A percentile compares a stretch with the other conserved stretches of the same genome.
Evolutionary conservation across 163 green algal species (phyloP).

Genomic region (Trebouxia gelatinosa): DNA sequence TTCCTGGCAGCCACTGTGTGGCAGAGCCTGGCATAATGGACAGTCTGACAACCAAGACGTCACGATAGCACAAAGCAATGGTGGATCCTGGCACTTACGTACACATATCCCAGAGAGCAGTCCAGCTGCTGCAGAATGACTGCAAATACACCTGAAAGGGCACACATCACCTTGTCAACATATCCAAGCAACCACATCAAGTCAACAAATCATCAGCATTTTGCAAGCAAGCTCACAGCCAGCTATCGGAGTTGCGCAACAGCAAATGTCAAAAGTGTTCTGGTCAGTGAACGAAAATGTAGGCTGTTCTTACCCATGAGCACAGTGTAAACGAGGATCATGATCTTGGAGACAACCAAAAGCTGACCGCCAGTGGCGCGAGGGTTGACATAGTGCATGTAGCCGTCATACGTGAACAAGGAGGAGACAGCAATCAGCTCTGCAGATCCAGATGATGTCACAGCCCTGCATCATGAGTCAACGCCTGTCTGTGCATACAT

Average conservation of each 20-base stretch:
- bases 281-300: too few relatives aligned
- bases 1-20: too few relatives aligned
- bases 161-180: too few relatives aligned
- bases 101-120: slow-evolving; percentile 76
- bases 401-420: slow-evolving; percentile 81
- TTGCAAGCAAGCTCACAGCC: too few relatives aligned
- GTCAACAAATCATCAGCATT: too few relatives aligned
- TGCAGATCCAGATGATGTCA: slow-evolving; percentile 81
- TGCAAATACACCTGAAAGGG: slow-evolving; percentile 51
- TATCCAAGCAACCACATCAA: too few relatives aligned
- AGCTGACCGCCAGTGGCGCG: slow-evolving; percentile 69
- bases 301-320: slow-evolving; percentile 67
- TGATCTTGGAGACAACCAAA: slow-evolving; percentile 54
- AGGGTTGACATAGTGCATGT: slow-evolving; percentile 81
- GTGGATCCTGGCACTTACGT: slow-evolving; percentile 45
- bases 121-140: slow-evolving; percentile 71
- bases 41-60: too few relatives aligned
- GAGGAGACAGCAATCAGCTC: slow-evolving; percentile 91
- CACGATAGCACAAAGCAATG: too few relatives aligned
- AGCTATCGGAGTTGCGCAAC: too few relatives aligned
- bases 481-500: neutral
- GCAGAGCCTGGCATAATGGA: too few relatives aligned
- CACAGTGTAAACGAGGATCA: slow-evolving; percentile 65
- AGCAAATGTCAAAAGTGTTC: too few relatives aligned
- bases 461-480: slow-evolving; percentile 66